A percentile compares a stretch with the other conserved stretches of the same genome.
Conservation (phyloP, 1,284 basidiomycete genomes). For the Pseudozyma tsukubaensis region DNA sequence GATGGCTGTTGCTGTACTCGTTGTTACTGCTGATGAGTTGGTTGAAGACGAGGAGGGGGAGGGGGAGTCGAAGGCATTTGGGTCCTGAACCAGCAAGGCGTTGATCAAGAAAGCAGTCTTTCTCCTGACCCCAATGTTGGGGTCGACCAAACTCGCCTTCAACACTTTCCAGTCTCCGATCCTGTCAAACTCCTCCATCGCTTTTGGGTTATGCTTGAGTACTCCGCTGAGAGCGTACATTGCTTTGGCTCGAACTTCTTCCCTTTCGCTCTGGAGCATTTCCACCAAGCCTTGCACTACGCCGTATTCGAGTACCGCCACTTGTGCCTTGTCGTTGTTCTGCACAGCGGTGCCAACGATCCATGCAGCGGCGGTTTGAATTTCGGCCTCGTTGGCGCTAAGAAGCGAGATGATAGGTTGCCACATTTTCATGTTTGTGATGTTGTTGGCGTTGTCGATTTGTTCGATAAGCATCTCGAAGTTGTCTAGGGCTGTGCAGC, state of each 20-base stretch:
- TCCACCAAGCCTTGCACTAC: conserved; percentile 73
- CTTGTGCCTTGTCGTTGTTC: conserved; percentile 91
- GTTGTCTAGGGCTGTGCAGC: conserved; percentile 86
- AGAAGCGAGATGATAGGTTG: conserved; percentile 80
- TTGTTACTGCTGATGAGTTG: conserved; percentile 65
- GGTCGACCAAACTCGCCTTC: conserved; percentile 77
- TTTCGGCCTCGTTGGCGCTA: conserved; percentile 73
- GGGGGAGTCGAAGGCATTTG: conserved; percentile 50
- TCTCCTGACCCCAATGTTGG: conserved; percentile 80
- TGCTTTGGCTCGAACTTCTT: conserved; percentile 75
- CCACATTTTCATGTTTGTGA: conserved; percentile 88
- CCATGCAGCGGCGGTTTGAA: conserved; percentile 85
- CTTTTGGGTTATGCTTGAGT: conserved; percentile 82
- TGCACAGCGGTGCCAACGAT: conserved; percentile 92
- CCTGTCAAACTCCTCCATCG: conserved; percentile 75
- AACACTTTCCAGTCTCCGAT: conserved; percentile 80
- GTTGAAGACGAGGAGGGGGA: conserved; percentile 68
- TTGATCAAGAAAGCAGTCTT: conserved; percentile 88
- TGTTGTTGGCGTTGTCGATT: conserved; percentile 95
- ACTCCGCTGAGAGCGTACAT: conserved; percentile 87
- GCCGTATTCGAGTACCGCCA: conserved; percentile 75
- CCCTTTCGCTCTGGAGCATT: conserved; percentile 73
- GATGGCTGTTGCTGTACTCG: conserved; percentile 50
- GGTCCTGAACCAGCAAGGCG: conserved; percentile 77
- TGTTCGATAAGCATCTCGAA: conserved; percentile 95